Base-by-base conservation (phyloP, 768 basidiomycete genomes). In the Paxillus ammoniavirescens region DNA sequence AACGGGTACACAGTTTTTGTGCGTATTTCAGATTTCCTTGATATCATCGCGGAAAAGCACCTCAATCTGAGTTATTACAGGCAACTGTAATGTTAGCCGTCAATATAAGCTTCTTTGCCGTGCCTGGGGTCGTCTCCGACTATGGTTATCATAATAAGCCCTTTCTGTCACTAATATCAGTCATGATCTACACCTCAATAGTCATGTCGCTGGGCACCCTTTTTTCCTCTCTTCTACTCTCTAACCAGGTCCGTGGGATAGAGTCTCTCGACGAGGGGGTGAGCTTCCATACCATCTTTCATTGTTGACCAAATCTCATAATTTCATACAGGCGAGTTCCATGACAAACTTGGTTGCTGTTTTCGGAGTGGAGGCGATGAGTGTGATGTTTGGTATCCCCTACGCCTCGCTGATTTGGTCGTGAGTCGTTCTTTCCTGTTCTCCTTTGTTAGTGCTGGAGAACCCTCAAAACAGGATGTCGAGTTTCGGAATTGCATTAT, bases 71-170 rank as follows among this genome's bases (percentile, higher is more conserved):
- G 15, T 21, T 35, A 43, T 12, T 14, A 41, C 15, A 82, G 80
- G 73, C 73, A 1, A 79, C 78, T 2, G 78, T 83, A 13, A 64
- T 83, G 41, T 63, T 83, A 5, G 77, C 76, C 18, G 78, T 78
- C 2, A 80, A 72, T 36, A n/a, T n/a, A n/a, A n/a, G n/a, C n/a
- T n/a, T n/a, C n/a, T n/a, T n/a, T n/a, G n/a, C n/a, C n/a, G n/a
- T n/a, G n/a, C n/a, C n/a, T n/a, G n/a, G n/a, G n/a, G n/a, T n/a
- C n/a, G n/a, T n/a, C n/a, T n/a, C n/a, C 37, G 8, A 17, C 14
- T 3, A 2, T 2, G 10, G 10, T 9, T 8, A 33, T 33, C 31
- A 30, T 21, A 12, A 44, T n/a, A n/a, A n/a, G n/a, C n/a, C n/a
- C n/a, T 23, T 3, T 13, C 51, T 31, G 35, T 33, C 42, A 67